Evolutionary conservation across 2,329 filamentous ascomycete species (phyloP).

Genomic region (Ploettnerulaceae sp.): DNA sequence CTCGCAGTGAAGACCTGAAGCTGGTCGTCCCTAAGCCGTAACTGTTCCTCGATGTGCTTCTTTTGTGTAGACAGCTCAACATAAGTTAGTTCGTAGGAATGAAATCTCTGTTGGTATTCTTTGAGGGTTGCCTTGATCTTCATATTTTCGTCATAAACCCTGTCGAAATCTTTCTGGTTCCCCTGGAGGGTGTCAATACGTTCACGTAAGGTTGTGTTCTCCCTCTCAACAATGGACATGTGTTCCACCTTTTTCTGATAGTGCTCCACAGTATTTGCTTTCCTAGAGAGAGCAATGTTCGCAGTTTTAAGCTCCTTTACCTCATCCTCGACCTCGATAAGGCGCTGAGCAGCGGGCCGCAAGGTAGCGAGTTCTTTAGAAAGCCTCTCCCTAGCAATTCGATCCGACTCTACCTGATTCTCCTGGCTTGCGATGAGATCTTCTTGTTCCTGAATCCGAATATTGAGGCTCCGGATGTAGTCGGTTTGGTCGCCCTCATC

Average conservation of each 20-base stretch:
- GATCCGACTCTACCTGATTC: slow-evolving; percentile 53
- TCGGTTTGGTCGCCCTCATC: slow-evolving; percentile 49
- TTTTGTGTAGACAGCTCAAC: slow-evolving; percentile 39
- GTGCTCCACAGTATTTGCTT: slow-evolving; percentile 58
- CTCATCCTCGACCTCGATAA: slow-evolving; percentile 52
- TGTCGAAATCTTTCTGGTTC: slow-evolving; percentile 37
- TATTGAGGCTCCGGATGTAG: slow-evolving; percentile 50
- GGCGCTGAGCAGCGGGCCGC: slow-evolving; percentile 42
- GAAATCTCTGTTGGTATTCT: slow-evolving; percentile 36
- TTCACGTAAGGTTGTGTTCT: slow-evolving; percentile 51
- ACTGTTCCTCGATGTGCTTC: slow-evolving; percentile 43
- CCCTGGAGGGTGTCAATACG: slow-evolving; percentile 50
- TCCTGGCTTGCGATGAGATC: slow-evolving; percentile 68
- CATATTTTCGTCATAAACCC: slow-evolving; percentile 28
- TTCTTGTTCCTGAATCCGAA: slow-evolving; percentile 60
- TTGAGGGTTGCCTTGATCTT: slow-evolving; percentile 35
- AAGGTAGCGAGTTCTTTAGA: slow-evolving; percentile 46
- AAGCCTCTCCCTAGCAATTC: slow-evolving; percentile 40
- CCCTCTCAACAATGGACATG: slow-evolving; percentile 50
- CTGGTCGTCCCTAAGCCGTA: slow-evolving; percentile 28
- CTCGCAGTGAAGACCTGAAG: slow-evolving; percentile 35
- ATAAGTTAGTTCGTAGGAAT: slow-evolving; percentile 33
- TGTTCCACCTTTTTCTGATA: slow-evolving; percentile 59
- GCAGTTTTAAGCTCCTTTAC: slow-evolving; percentile 55
- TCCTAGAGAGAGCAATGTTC: slow-evolving; percentile 54